Evolutionary conservation across 1,139 yeast genomes (phyloP).

Genomic region (Hyphopichia burtonii): DNA sequence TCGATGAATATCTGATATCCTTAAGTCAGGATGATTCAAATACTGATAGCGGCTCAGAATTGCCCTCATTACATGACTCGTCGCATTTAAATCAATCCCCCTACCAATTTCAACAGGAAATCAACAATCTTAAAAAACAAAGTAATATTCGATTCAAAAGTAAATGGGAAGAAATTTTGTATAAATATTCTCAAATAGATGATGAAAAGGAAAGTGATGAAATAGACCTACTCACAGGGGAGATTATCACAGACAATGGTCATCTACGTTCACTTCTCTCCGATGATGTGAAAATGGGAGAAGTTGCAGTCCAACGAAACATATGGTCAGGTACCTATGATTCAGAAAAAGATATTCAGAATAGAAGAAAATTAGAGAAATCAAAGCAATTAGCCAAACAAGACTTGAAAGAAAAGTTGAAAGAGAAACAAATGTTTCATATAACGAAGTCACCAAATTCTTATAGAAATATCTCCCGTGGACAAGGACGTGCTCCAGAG

Average conservation of each 20-base stretch:
- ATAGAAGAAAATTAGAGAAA: slow-evolving; percentile 3
- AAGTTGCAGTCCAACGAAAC: slow-evolving; percentile 9
- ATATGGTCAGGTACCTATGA: slow-evolving; percentile 25
- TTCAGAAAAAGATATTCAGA: slow-evolving; percentile 14
- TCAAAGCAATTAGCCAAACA: slow-evolving; percentile 9
- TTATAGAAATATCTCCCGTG: slow-evolving; percentile 4
- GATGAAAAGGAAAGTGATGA: slow-evolving; percentile 61
- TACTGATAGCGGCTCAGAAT: slow-evolving; percentile 1
- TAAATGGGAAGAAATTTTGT: slow-evolving; percentile 57
- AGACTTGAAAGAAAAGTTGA: slow-evolving; percentile 19
- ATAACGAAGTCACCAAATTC: slow-evolving; percentile 5
- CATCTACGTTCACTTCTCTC: slow-evolving; percentile 48
- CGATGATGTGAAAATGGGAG: slow-evolving; percentile 7
- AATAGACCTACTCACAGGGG: slow-evolving; percentile 61
- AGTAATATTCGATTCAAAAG: slow-evolving; percentile 32
- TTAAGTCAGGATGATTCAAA: slow-evolving; percentile 5
- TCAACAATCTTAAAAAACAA: slow-evolving; percentile 23
- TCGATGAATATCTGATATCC: slow-evolving; percentile 3
- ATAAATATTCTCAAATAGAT: slow-evolving; percentile 51
- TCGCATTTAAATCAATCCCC: not conserved
- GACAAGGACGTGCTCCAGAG: slow-evolving; percentile 6
- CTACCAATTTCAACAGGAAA: slow-evolving; percentile 21
- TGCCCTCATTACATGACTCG: not conserved
- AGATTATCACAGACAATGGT: slow-evolving; percentile 60
- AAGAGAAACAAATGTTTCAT: slow-evolving; percentile 16